A percentile compares a stretch with the other conserved stretches of the same genome.
These are phyloP conservation scores for Dictyostelium capitatum DNA, from an alignment of 78 protist species.

Conservation along the genomic window DNA sequence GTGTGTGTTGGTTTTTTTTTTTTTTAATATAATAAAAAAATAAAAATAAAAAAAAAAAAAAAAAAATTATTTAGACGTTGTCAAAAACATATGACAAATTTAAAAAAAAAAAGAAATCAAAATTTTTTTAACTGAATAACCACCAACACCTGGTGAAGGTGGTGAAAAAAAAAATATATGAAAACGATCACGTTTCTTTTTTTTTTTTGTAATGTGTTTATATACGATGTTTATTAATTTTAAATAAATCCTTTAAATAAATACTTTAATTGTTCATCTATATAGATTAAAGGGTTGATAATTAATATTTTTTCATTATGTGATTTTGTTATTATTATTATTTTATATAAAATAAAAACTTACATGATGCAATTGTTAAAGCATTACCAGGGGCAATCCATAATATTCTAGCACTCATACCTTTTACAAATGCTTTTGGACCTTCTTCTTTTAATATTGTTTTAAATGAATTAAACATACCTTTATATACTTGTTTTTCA, in stretches of 20 bases:
- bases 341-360: conserved; percentile 3
- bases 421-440: conserved; percentile 79
- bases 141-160: too few species aligned
- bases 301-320: background rate
- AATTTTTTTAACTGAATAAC: too few species aligned
- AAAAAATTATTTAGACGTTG: background rate
- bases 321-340: background rate
- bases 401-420: conserved; percentile 80
- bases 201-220: background rate
- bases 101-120: background rate
- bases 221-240: background rate
- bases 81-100: background rate
- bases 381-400: conserved; percentile 90
- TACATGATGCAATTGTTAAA: conserved; percentile 85
- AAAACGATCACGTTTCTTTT: background rate
- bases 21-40: background rate
- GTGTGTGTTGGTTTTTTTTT: background rate
- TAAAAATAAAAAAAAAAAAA: background rate
- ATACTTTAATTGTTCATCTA: conserved; percentile 40
- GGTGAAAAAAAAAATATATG: too few species aligned
- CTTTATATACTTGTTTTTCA: conserved; percentile 35
- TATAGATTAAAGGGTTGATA: background rate
- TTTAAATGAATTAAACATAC: conserved; percentile 50
- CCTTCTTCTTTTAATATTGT: conserved; percentile 80
- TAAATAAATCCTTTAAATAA: conserved; percentile 27